Evolutionary conservation across 805 yeast genomes (phyloP).

Genomic region (Candida berthetii): DNA sequence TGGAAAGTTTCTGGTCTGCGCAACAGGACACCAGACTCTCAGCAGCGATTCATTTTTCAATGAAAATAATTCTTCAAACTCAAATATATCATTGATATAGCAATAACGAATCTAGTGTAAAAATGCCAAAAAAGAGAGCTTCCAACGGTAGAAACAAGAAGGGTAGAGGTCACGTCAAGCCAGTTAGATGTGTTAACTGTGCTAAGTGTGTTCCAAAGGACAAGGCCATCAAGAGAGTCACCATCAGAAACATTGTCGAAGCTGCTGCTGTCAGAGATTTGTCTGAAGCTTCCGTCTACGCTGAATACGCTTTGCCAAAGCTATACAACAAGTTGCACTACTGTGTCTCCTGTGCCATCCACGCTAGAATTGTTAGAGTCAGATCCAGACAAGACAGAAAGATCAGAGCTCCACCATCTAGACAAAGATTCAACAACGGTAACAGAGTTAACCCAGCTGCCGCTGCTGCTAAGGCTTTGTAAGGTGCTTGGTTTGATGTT

Average conservation of each 20-base stretch:
- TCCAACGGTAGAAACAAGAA: slow-evolving; percentile 99
- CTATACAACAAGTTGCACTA: slow-evolving; percentile 99
- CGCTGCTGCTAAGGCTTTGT: slow-evolving; percentile 91
- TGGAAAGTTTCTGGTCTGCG: background rate
- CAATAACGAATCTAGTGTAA: slow-evolving; percentile 22
- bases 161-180: slow-evolving; percentile 99
- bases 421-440: slow-evolving; percentile 97
- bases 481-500: slow-evolving; percentile 18
- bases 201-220: slow-evolving; percentile 99
- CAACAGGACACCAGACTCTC: background rate
- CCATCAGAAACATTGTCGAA: slow-evolving; percentile 99
- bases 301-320: slow-evolving; percentile 99
- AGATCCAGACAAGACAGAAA: slow-evolving; percentile 99
- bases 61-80: background rate
- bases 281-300: slow-evolving; percentile 98
- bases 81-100: background rate
- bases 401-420: slow-evolving; percentile 97
- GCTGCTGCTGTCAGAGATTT: slow-evolving; percentile 99
- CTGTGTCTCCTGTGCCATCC: slow-evolving; percentile 99
- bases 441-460: slow-evolving; percentile 95
- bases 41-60: background rate
- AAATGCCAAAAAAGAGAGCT: slow-evolving; percentile 99
- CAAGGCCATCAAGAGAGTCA: slow-evolving; percentile 99
- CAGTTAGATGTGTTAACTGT: slow-evolving; percentile 99
- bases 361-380: slow-evolving; percentile 99